Percentiles rank a stretch among this genome's conserved stretches.
Conservation (phyloP, 768 basidiomycete genomes). For the Crepidotus variabilis region DNA sequence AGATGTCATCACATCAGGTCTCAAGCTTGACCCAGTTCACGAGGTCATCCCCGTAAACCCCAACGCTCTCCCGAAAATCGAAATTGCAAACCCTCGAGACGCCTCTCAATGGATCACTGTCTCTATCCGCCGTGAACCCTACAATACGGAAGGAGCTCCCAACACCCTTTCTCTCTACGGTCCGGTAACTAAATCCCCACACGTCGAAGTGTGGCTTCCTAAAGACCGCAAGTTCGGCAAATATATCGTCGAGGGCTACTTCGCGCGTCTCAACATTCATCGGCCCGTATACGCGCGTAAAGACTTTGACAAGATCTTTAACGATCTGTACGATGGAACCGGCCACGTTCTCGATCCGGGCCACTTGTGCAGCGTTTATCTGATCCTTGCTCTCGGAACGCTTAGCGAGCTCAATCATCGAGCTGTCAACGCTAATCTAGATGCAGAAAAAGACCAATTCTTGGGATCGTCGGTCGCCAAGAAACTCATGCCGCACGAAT, state of each 20-base stretch:
- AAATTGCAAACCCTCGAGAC: constrained; percentile 57
- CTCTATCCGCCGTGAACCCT: constrained; percentile 45
- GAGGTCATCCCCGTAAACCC: constrained; percentile 81
- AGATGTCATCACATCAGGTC: constrained; percentile 61
- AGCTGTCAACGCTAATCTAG: constrained; percentile 48
- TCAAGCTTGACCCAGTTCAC: constrained; percentile 54
- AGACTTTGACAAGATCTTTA: constrained; percentile 63
- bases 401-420: constrained; percentile 79
- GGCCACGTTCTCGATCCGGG: constrained; percentile 63
- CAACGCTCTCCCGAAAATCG: constrained; percentile 53
- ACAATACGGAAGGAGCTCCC: constrained; percentile 20
- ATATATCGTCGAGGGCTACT: constrained; percentile 67
- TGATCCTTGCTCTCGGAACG: constrained; percentile 77
- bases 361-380: constrained; percentile 72
- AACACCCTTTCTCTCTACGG: constrained; percentile 31
- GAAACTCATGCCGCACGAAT: constrained; percentile 60
- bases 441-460: constrained; percentile 30
- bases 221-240: constrained; percentile 68
- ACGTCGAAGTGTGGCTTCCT: constrained; percentile 65
- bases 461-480: constrained; percentile 42
- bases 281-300: constrained; percentile 70
- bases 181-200: constrained; percentile 25
- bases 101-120: constrained; percentile 57
- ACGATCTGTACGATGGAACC: constrained; percentile 60
- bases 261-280: constrained; percentile 72